Base-by-base conservation (phyloP, 2,329 filamentous ascomycete species). In the Byssochlamys sp. region DNA sequence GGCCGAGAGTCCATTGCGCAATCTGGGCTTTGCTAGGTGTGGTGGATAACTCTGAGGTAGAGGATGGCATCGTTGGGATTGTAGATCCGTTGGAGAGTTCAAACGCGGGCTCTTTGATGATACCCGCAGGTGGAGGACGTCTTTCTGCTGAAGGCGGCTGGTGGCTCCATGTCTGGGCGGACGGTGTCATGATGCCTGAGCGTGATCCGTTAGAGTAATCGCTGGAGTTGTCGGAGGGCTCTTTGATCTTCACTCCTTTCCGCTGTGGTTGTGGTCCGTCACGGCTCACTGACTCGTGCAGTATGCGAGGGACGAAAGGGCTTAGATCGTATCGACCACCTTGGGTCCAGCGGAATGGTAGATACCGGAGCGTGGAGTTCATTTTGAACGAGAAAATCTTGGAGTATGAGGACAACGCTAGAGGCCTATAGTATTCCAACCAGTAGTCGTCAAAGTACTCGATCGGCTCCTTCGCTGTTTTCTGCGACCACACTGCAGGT, bases 311-410 rank as follows among this genome's bases (percentile, higher is more conserved):
- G 35, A 87, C 84, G 71, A 97, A 99, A 0, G 92, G 92, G 59
- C 90, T 96, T 49, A 92, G 80, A 68, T 96, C 89, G 66, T 90
- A 91, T 58, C 84, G 84, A 11, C 86, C 86, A 59, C 87, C 83
- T 10, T 71, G 65, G 3, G 85, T 86, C 1, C 85, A 83, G 58
- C 87, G 87, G 59, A 91, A 81, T 10, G 89, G 88, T 31, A 92
- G 87, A 69, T 92, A 91, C 60, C 88, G 88, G 61, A 91, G 84
- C 3, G 89, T 94, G 0, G 89, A 91, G 68, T 92, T 95, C 82
- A 97, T 89, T 69, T 89, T 91, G 73, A 89, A 96, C 0, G 90
- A 84, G 69, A 96, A 96, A 70, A 96, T 88, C 69, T 96, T 99
- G 12, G 86, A 82, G 63, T 97, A 90, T 0, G 90, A 94, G 0